Percentiles rank a stretch among this genome's conserved stretches.
Evolutionary conservation across 192 early-diverging fungal species (phyloP).

Genomic region (Gryganskiella cystojenkinii): DNA sequence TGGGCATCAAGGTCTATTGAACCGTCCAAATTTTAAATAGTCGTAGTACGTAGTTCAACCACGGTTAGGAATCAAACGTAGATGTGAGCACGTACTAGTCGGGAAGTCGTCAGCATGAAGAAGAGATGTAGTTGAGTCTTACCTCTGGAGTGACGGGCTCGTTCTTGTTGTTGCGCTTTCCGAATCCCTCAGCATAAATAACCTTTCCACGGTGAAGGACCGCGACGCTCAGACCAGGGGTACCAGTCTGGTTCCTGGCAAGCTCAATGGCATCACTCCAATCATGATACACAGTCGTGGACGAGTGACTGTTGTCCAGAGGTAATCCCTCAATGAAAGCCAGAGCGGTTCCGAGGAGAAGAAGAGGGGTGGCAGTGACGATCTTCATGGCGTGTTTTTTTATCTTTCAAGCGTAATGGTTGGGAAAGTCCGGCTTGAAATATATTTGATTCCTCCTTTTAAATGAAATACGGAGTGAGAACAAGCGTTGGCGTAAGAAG

Average conservation of each 20-base stretch:
- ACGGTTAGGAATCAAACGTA: background rate
- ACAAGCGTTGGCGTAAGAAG: too few relatives aligned
- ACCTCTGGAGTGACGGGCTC: conserved; percentile 25
- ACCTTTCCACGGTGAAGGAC: conserved; percentile 22
- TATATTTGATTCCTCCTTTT: too few relatives aligned
- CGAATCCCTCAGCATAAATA: conserved; percentile 29
- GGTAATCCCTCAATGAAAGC: conserved; percentile 2
- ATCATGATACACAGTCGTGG: background rate
- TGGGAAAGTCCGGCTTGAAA: too few relatives aligned
- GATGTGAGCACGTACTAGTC: background rate
- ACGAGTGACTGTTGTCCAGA: too few relatives aligned
- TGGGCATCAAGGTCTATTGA: conserved; percentile 27
- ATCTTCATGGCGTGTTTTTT: too few relatives aligned
- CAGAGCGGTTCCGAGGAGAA: conserved; percentile 4
- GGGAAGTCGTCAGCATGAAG: background rate
- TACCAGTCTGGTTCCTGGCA: conserved; percentile 1
- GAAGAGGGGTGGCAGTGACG: background rate
- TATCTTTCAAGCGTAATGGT: too few relatives aligned
- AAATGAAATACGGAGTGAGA: too few relatives aligned
- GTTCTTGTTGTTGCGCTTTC: conserved; percentile 16
- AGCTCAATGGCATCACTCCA: conserved; percentile 13
- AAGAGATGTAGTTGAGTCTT: background rate
- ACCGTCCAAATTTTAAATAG: background rate
- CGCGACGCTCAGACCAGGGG: conserved; percentile 21
- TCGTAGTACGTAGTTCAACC: background rate